Conservation (phyloP, 192 early-diverging fungal species). For the Mortierella claussenii region DNA sequence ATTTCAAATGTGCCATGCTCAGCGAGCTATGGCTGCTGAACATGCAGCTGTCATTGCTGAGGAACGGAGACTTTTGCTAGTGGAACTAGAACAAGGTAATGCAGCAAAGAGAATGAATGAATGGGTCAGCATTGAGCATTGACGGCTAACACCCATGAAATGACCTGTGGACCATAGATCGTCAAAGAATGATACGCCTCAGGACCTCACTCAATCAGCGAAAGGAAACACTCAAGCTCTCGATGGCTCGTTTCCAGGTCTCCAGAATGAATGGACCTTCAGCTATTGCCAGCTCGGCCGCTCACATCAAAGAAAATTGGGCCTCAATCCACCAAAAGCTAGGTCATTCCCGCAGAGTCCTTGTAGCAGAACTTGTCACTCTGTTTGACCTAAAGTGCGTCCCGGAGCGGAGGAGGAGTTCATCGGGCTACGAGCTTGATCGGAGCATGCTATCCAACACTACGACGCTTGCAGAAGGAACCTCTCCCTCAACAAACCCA, state of each 20-base stretch:
- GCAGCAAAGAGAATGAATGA: too few relatives aligned
- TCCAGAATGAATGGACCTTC: slow-evolving; percentile 36
- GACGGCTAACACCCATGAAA: too few relatives aligned
- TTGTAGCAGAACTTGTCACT: slow-evolving; percentile 60
- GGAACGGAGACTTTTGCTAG: slow-evolving; percentile 13
- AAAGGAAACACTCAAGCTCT: slow-evolving; percentile 36
- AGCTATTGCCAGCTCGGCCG: slow-evolving; percentile 36
- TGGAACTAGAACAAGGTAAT: slow-evolving; percentile 46
- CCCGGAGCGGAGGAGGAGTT: slow-evolving; percentile 18
- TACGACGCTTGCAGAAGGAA: slow-evolving; percentile 20
- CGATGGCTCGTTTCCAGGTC: slow-evolving; percentile 35
- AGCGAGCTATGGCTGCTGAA: slow-evolving; percentile 36
- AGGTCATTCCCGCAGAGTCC: slow-evolving; percentile 54
- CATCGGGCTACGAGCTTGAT: slow-evolving; percentile 4
- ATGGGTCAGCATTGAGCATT: too few relatives aligned
- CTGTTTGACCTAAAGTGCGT: slow-evolving; percentile 62
- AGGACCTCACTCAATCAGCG: slow-evolving; percentile 32
- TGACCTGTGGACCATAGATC: too few relatives aligned
- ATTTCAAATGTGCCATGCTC: slow-evolving; percentile 42
- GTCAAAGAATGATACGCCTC: slow-evolving; percentile 22
- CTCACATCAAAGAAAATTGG: slow-evolving; percentile 53
- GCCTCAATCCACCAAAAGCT: slow-evolving; percentile 53
- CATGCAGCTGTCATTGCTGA: slow-evolving; percentile 24
- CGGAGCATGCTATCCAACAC: slow-evolving; percentile 27
- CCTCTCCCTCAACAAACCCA: slow-evolving; percentile 9